Percentiles rank a stretch among this genome's conserved stretches.
These are phyloP conservation scores for Crucibulum laeve DNA, from an alignment of 768 basidiomycete species.

Conservation along the genomic window DNA sequence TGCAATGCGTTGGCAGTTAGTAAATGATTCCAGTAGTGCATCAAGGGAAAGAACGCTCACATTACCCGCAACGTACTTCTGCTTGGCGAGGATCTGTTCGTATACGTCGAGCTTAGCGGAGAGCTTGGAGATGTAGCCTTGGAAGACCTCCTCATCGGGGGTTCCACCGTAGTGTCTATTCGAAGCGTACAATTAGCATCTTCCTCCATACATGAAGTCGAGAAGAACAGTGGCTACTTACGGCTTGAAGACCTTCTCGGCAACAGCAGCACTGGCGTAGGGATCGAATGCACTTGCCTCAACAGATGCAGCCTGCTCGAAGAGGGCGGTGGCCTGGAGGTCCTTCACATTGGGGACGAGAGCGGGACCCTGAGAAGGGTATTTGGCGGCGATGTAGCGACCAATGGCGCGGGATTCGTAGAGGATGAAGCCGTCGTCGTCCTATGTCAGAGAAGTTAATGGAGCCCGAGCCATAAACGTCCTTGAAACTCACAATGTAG, in stretches of 20 bases:
- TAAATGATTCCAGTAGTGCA: conserved; percentile 1
- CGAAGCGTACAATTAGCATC: too few species aligned
- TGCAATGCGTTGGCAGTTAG: conserved; percentile 4
- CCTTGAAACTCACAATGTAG: conserved; percentile 34
- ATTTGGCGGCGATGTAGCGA: conserved; percentile 47
- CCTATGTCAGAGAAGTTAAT: conserved; percentile 15
- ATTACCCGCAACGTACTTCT: conserved; percentile 54
- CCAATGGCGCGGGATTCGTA: conserved; percentile 52
- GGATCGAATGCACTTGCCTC: conserved; percentile 44
- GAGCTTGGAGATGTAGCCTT: conserved; percentile 20
- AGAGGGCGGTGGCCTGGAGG: conserved; percentile 25
- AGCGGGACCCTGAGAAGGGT: conserved; percentile 33
- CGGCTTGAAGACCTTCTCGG: conserved; percentile 43
- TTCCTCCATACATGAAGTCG: too few species aligned
- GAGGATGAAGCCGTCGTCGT: conserved; percentile 50
- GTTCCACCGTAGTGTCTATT: too few species aligned
- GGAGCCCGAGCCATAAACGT: not conserved
- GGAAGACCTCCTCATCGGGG: conserved; percentile 26
- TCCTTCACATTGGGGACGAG: conserved; percentile 42
- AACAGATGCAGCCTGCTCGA: conserved; percentile 35
- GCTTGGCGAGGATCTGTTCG: conserved; percentile 51
- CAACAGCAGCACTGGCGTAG: conserved; percentile 21
- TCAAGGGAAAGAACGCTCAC: conserved; percentile 18
- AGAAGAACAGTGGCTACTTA: conserved; percentile 20
- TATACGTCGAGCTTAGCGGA: conserved; percentile 46